A percentile compares a stretch with the other conserved stretches of the same genome.
Evolutionary conservation across 306 rosid species (phyloP).

Genomic region (Crataegus laevigata): DNA sequence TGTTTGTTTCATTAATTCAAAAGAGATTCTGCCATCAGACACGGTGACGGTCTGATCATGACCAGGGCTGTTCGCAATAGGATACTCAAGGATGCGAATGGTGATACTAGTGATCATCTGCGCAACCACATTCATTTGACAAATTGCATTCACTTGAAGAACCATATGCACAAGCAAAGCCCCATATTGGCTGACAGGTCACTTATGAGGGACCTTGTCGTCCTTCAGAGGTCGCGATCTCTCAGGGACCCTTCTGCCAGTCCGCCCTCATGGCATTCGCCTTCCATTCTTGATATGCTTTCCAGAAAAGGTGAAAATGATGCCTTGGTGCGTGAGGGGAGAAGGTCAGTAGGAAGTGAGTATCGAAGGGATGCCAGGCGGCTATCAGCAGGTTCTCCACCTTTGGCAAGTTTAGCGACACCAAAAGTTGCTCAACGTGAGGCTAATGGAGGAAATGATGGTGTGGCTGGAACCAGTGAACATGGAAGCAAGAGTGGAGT

Average conservation of each 20-base stretch:
- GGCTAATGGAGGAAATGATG: slow-evolving; percentile 38
- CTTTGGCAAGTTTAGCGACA: slow-evolving; percentile 40
- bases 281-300: slow-evolving; percentile 66
- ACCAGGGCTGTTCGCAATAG: slow-evolving; percentile 87
- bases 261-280: slow-evolving; percentile 92
- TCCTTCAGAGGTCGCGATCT: slow-evolving; percentile 83
- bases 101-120: slow-evolving; percentile 89
- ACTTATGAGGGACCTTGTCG: slow-evolving; percentile 85
- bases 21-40: slow-evolving; percentile 32
- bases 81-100: slow-evolving; percentile 95
- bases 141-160: slow-evolving; percentile 97
- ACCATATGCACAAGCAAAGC: slow-evolving; percentile 97
- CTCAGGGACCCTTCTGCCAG: slow-evolving; percentile 97
- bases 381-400: slow-evolving; percentile 63
- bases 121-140: slow-evolving; percentile 97
- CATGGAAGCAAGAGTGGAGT: slow-evolving; percentile 55
- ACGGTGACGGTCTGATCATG: slow-evolving; percentile 66
- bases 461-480: slow-evolving; percentile 39
- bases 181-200: slow-evolving; percentile 85
- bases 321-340: slow-evolving; percentile 52
- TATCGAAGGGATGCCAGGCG: slow-evolving; percentile 62
- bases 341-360: slow-evolving; percentile 67
- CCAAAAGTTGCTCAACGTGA: slow-evolving; percentile 77
- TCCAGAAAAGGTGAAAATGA: slow-evolving; percentile 58
- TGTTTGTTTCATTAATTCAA: slow-evolving; percentile 36